phyloP scores from a whole-genome alignment of 345 rosid genomes.

The Pugionium dolabratum region DNA sequence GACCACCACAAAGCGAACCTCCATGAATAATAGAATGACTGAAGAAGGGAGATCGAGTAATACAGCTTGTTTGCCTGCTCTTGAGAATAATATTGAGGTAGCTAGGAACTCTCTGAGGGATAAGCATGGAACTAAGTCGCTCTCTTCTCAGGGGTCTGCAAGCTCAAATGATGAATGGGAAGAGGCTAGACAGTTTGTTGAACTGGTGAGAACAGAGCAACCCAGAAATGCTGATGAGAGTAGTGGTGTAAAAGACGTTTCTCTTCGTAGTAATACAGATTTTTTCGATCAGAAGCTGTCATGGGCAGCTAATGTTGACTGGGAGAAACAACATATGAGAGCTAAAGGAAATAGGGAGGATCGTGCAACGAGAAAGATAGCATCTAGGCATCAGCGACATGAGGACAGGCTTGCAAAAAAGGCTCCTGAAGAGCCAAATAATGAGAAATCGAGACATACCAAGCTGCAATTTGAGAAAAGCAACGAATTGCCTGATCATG shows the following conservation, averaged over 20 bases:
- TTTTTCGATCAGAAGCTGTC: slow-evolving; percentile 48
- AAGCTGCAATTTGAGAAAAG: slow-evolving; percentile 42
- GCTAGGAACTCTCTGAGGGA: slow-evolving; percentile 39
- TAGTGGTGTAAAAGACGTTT: slow-evolving; percentile 42
- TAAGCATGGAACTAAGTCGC: slow-evolving; percentile 46
- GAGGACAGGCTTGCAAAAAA: slow-evolving; percentile 47
- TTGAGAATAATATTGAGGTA: slow-evolving; percentile 26
- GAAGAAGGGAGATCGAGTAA: slow-evolving; percentile 45
- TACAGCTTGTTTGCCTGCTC: slow-evolving; percentile 40
- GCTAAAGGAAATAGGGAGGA: slow-evolving; percentile 44
- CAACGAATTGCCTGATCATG: slow-evolving; percentile 40
- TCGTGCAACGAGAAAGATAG: slow-evolving; percentile 43
- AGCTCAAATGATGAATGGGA: slow-evolving; percentile 65
- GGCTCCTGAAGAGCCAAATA: slow-evolving; percentile 44
- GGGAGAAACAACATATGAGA: slow-evolving; percentile 43
- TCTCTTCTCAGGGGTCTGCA: slow-evolving; percentile 46
- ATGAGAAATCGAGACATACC: slow-evolving; percentile 40
- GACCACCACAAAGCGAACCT: slow-evolving; percentile 38
- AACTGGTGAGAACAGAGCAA: slow-evolving; percentile 59
- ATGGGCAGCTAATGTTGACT: slow-evolving; percentile 36
- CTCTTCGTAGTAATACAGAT: slow-evolving; percentile 30
- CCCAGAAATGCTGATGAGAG: slow-evolving; percentile 47
- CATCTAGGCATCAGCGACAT: slow-evolving; percentile 39
- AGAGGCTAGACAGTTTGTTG: slow-evolving; percentile 69
- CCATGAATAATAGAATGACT: slow-evolving; percentile 41